phyloP scores from a whole-genome alignment of 108 stramenopile genomes.

The Nannochloropsis granulata region DNA sequence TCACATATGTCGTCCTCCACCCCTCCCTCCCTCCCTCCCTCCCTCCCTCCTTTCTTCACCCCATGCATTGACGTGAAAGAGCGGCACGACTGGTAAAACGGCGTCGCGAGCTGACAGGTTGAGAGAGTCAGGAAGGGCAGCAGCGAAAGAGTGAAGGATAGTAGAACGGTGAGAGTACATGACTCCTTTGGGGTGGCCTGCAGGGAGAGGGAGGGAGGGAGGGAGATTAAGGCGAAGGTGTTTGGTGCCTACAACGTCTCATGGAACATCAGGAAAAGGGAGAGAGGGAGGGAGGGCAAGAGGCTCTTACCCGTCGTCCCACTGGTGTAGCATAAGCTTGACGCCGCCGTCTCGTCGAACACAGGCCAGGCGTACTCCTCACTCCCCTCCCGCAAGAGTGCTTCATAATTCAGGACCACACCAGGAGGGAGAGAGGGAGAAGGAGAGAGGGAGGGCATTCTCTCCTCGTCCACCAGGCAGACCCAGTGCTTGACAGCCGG shows the following conservation, averaged over 20 bases:
- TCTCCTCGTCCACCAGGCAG: background rate
- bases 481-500: background rate
- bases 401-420: background rate
- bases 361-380: background rate
- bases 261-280: background rate
- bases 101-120: background rate
- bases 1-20: too few relatives aligned
- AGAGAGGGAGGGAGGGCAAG: background rate
- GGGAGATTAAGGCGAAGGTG: background rate
- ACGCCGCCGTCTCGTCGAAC: background rate
- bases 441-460: background rate
- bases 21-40: too few relatives aligned
- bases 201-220: background rate
- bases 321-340: background rate
- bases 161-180: background rate
- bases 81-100: background rate
- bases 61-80: background rate
- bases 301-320: background rate
- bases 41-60: background rate
- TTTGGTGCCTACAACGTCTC: background rate
- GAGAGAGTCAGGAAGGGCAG: background rate
- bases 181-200: background rate
- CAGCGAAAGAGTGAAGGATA: background rate
- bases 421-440: background rate
- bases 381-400: background rate